Conservation (phyloP, 1,284 basidiomycete species). For the Pterulicium gracile region DNA sequence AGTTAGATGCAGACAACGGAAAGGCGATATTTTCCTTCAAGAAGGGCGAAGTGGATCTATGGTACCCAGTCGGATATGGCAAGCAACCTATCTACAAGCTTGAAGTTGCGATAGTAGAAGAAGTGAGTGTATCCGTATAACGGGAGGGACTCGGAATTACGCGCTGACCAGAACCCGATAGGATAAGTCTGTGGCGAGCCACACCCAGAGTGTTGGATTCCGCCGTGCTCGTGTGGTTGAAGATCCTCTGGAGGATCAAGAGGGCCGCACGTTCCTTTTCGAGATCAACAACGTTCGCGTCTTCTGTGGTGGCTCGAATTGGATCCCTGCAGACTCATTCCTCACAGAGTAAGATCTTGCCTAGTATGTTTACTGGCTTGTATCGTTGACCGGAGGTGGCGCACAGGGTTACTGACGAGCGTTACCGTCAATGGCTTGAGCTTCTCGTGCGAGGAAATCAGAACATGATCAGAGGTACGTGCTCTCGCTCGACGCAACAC, state of each 20-base stretch:
- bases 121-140: too few species aligned
- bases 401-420: conserved; percentile 36
- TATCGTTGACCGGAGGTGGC: background rate
- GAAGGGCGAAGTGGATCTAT: conserved; percentile 52
- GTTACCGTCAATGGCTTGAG: conserved; percentile 64
- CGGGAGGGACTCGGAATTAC: too few species aligned
- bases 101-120: conserved; percentile 38
- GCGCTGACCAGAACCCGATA: too few species aligned
- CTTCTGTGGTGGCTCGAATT: conserved; percentile 89
- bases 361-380: background rate
- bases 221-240: conserved; percentile 67
- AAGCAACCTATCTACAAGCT: conserved; percentile 67
- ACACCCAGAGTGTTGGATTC: conserved; percentile 58
- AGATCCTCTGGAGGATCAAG: conserved; percentile 60
- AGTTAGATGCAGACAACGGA: conserved; percentile 28
- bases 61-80: conserved; percentile 82
- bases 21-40: conserved; percentile 39
- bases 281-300: conserved; percentile 79
- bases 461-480: conserved; percentile 68
- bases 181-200: conserved; percentile 43
- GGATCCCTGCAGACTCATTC: conserved; percentile 89
- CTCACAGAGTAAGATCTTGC: conserved; percentile 51
- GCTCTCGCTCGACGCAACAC: background rate
- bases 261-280: conserved; percentile 77
- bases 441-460: conserved; percentile 73